phyloP scores from a whole-genome alignment of 768 basidiomycete species.

The Leccinum fibrillosum region DNA sequence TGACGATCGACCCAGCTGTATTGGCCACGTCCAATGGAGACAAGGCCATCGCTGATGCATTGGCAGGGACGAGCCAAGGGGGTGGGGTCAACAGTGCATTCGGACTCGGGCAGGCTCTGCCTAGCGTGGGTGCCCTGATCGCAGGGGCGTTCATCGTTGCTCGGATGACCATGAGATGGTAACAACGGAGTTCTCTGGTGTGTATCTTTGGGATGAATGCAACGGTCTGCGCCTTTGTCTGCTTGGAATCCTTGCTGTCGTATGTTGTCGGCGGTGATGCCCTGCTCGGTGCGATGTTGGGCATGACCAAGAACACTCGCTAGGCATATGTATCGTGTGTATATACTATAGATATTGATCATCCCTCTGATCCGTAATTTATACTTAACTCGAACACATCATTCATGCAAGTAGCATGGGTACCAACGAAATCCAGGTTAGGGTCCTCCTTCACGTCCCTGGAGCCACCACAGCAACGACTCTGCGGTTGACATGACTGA shows the following conservation, averaged over 20 bases:
- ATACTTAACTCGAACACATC: no score
- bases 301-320: not conserved
- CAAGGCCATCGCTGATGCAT: slow-evolving; percentile 27
- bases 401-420: not conserved
- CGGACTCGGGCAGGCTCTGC: slow-evolving; percentile 8
- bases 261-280: slow-evolving; percentile 7
- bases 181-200: not conserved
- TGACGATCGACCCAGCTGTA: slow-evolving; percentile 49
- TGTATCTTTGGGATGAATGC: not conserved
- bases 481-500: slow-evolving; percentile 60
- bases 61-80: slow-evolving; percentile 11
- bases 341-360: no score
- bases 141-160: slow-evolving; percentile 15
- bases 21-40: slow-evolving; percentile 68
- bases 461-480: slow-evolving; percentile 16
- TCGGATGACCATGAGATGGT: not conserved
- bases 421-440: not conserved
- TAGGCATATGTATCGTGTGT: slow-evolving; percentile 2
- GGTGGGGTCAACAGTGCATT: not conserved
- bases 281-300: not conserved
- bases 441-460: not conserved
- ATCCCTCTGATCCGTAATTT: not conserved
- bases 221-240: not conserved
- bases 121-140: slow-evolving; percentile 10
- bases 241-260: slow-evolving; percentile 9